Conservation (phyloP, 2,329 filamentous ascomycete genomes). For the Metarhizium rileyi region DNA sequence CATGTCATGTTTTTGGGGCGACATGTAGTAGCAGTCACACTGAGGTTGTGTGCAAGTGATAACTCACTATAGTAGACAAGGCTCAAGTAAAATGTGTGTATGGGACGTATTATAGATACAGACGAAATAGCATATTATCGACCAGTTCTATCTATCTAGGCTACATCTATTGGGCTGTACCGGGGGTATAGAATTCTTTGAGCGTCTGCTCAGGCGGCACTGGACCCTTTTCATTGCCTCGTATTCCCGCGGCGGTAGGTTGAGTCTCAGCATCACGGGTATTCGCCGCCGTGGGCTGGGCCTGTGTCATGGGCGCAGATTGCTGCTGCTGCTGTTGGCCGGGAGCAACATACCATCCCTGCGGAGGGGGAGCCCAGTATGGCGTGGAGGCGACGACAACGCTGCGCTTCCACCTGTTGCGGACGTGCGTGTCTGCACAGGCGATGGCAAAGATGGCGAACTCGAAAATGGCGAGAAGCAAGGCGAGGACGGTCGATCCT, state of each 20-base stretch:
- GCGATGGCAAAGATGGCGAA: slow-evolving; percentile 30
- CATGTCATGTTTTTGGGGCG: too few relatives aligned
- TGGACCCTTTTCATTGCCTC: background rate
- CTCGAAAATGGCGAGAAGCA: slow-evolving; percentile 20
- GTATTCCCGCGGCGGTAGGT: background rate
- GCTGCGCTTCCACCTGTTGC: slow-evolving; percentile 13
- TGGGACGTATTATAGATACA: too few relatives aligned
- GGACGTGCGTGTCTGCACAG: slow-evolving; percentile 27
- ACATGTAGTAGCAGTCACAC: too few relatives aligned
- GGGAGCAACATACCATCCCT: background rate
- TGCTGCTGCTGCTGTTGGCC: background rate
- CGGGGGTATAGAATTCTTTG: background rate
- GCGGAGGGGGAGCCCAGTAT: background rate
- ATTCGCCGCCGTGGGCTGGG: background rate
- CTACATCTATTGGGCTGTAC: background rate
- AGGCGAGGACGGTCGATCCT: slow-evolving; percentile 15
- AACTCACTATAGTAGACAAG: too few relatives aligned
- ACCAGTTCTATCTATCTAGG: background rate
- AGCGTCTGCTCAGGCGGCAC: background rate
- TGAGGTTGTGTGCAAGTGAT: too few relatives aligned
- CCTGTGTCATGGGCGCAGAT: background rate
- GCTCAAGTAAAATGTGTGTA: too few relatives aligned
- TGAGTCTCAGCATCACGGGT: background rate
- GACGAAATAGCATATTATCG: too few relatives aligned
- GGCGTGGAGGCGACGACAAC: slow-evolving; percentile 5